phyloP scores from a whole-genome alignment of 176 grass and related monocot species.

The Saccharum spontaneum region DNA sequence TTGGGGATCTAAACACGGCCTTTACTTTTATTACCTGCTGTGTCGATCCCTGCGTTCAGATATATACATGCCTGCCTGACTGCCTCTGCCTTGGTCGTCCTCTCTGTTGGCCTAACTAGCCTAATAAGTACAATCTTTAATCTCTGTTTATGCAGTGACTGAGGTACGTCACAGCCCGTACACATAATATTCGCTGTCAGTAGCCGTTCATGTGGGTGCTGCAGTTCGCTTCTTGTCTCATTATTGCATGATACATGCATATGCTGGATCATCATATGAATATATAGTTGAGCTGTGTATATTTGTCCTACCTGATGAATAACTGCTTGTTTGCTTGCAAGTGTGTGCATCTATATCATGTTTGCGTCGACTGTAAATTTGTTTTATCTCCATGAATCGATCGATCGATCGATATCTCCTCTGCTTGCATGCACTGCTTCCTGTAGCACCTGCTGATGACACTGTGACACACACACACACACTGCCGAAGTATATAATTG shows the following conservation, averaged over 20 bases:
- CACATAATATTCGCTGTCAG: slow-evolving; percentile 1
- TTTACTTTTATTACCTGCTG: neutral
- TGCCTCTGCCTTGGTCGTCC: neutral
- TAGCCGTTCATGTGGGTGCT: neutral
- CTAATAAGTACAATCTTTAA: neutral
- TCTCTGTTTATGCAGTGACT: neutral
- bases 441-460: no score
- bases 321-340: neutral
- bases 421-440: no score
- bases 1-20: no score
- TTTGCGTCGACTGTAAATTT: neutral
- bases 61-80: neutral
- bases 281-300: neutral
- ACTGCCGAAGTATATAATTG: no score
- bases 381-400: neutral
- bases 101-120: neutral
- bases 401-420: neutral
- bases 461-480: no score
- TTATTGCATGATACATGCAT: neutral
- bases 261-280: neutral
- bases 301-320: neutral
- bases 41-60: neutral
- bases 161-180: neutral
- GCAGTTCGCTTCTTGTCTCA: neutral
- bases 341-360: neutral